Percentiles rank a stretch among this genome's conserved stretches.
These are phyloP conservation scores for Elaeis guineensis DNA, from an alignment of 176 grass and related monocot genomes.

Conservation along the genomic window DNA sequence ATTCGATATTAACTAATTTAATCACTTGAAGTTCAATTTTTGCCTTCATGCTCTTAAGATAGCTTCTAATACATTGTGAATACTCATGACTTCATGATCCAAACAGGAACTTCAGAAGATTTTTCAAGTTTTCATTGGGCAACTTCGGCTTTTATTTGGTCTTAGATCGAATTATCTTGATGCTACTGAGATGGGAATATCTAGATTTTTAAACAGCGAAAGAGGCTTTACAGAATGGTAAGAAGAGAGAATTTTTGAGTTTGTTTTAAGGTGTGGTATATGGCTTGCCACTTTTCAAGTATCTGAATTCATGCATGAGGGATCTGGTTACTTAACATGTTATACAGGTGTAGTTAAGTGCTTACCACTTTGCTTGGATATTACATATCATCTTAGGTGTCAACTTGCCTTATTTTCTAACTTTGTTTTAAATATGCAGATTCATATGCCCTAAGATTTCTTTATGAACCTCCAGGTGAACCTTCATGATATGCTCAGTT, in stretches of 20 bases:
- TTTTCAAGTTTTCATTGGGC: slow-evolving; percentile 77
- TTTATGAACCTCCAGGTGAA: no score
- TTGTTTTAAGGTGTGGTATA: background rate
- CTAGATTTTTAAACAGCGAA: slow-evolving; percentile 70
- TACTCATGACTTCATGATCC: slow-evolving; percentile 22
- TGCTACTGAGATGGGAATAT: slow-evolving; percentile 24
- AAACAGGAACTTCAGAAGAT: slow-evolving; percentile 85
- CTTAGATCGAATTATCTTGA: slow-evolving; percentile 53
- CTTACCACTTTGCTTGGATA: no score
- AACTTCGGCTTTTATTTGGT: slow-evolving; percentile 88
- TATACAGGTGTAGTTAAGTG: no score
- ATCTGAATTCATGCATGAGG: no score
- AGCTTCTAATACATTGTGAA: slow-evolving; percentile 14
- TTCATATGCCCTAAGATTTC: no score
- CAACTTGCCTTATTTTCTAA: no score
- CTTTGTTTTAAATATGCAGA: no score
- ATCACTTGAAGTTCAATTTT: background rate
- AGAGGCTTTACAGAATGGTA: slow-evolving; percentile 91
- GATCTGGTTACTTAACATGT: no score
- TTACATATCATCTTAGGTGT: no score
- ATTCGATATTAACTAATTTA: no score
- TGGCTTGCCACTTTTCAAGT: no score
- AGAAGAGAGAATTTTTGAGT: slow-evolving; percentile 4
- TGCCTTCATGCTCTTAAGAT: background rate
- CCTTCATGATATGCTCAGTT: no score